These are phyloP conservation scores for Aphelidium insulamus DNA, from an alignment of 371 early-diverging fungal genomes.

Conservation along the genomic window DNA sequence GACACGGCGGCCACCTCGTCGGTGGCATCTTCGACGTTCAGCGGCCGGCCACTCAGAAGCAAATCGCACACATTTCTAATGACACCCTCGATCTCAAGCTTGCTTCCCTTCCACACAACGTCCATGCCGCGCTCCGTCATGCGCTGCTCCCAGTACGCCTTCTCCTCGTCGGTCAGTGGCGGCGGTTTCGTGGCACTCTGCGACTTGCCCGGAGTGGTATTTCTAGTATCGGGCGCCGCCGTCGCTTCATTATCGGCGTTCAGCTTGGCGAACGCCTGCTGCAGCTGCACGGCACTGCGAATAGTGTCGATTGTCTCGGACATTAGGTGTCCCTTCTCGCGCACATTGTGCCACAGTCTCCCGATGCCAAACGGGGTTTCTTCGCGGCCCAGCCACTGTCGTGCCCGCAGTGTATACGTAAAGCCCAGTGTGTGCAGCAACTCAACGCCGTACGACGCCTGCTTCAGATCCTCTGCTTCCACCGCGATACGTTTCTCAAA, in stretches of 20 bases:
- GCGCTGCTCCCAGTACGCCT: not conserved
- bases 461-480: slow-evolving; percentile 70
- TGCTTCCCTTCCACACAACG: slow-evolving; percentile 79
- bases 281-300: slow-evolving; percentile 68
- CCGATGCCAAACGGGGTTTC: slow-evolving; percentile 42
- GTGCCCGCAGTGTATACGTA: slow-evolving; percentile 63
- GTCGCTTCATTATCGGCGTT: slow-evolving; percentile 60
- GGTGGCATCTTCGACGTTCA: not conserved
- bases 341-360: slow-evolving; percentile 32
- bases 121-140: slow-evolving; percentile 29
- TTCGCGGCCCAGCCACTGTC: slow-evolving; percentile 44
- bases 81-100: slow-evolving; percentile 79
- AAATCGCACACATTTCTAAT: slow-evolving; percentile 73
- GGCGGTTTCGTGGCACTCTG: slow-evolving; percentile 32
- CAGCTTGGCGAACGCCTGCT: slow-evolving; percentile 59
- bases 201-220: not conserved
- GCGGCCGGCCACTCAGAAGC: slow-evolving; percentile 32
- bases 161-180: not conserved
- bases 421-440: slow-evolving; percentile 76
- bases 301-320: slow-evolving; percentile 71
- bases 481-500: slow-evolving; percentile 39
- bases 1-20: slow-evolving; percentile 2
- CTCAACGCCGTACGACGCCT: slow-evolving; percentile 75
- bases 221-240: slow-evolving; percentile 21
- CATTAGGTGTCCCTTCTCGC: slow-evolving; percentile 63